These are phyloP conservation scores for Fusarium veterinarium DNA, from an alignment of 2,329 filamentous ascomycete genomes.

Conservation along the genomic window DNA sequence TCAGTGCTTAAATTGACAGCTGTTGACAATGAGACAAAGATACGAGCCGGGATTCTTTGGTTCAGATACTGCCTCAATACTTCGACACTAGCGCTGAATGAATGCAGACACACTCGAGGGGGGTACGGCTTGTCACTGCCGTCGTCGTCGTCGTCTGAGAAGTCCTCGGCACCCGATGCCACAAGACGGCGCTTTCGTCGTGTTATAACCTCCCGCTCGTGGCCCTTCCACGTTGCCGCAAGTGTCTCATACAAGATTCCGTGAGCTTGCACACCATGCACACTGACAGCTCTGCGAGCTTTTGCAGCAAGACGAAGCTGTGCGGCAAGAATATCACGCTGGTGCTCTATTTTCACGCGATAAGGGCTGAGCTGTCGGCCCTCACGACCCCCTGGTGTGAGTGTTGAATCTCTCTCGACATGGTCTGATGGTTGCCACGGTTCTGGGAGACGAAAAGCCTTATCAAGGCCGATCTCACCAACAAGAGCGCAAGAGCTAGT, in stretches of 20 bases:
- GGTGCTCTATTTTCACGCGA: conserved; percentile 75
- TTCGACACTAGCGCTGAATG: conserved; percentile 83
- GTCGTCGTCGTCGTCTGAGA: conserved; percentile 51
- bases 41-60: conserved; percentile 75
- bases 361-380: conserved; percentile 75
- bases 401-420: conserved; percentile 43
- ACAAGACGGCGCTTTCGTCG: conserved; percentile 67
- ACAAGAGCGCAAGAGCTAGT: conserved; percentile 73
- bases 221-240: conserved; percentile 74
- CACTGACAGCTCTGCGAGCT: conserved; percentile 71
- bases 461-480: conserved; percentile 83
- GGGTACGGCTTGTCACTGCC: conserved; percentile 72
- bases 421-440: conserved; percentile 58
- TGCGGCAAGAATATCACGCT: conserved; percentile 71
- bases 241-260: conserved; percentile 76
- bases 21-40: conserved; percentile 91
- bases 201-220: conserved; percentile 71
- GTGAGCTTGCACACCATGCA: conserved; percentile 82
- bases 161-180: conserved; percentile 61
- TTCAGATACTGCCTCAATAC: conserved; percentile 82
- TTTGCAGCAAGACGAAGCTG: conserved; percentile 80
- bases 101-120: conserved; percentile 91
- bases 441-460: conserved; percentile 78
- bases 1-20: conserved; percentile 79
- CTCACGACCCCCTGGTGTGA: conserved; percentile 78